A percentile compares a stretch with the other conserved stretches of the same genome.
Evolutionary conservation across 148 eudicot species (phyloP).

Genomic region (Nepenthes mirabilis): DNA sequence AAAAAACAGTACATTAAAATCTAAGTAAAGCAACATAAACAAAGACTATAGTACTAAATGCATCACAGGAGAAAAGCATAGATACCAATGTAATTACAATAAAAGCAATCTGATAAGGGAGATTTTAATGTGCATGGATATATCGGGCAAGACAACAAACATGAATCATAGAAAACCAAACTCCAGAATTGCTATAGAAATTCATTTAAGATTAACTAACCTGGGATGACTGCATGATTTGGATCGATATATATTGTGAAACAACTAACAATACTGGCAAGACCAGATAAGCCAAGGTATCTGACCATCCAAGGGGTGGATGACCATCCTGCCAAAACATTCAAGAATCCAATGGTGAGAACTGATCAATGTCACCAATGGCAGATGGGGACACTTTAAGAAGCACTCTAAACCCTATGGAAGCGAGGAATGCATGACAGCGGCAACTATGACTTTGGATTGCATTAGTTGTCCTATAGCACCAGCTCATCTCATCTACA

Average conservation of each 20-base stretch:
- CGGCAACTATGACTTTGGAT: not conserved
- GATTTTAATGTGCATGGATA: not conserved
- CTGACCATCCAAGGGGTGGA: slow-evolving; percentile 93
- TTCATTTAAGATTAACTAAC: slow-evolving; percentile 20
- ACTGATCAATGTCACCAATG: not conserved
- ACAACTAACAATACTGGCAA: slow-evolving; percentile 56
- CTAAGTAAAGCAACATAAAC: no score
- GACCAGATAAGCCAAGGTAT: slow-evolving; percentile 81
- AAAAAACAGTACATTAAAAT: no score
- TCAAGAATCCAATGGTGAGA: not conserved
- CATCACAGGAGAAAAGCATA: no score
- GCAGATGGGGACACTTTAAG: not conserved
- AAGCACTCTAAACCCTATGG: no score
- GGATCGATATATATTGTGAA: slow-evolving; percentile 68
- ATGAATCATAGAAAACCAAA: not conserved
- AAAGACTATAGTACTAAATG: no score
- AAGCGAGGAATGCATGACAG: no score
- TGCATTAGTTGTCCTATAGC: not conserved
- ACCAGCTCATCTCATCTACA: no score
- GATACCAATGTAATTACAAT: no score
- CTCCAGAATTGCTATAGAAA: not conserved
- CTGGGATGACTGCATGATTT: slow-evolving; percentile 89
- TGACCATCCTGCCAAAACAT: slow-evolving; percentile 63
- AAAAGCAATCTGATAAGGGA: no score
- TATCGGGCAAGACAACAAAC: not conserved